Conservation (phyloP, 495 filamentous ascomycete genomes). For the Aspergillus conjunctus region DNA sequence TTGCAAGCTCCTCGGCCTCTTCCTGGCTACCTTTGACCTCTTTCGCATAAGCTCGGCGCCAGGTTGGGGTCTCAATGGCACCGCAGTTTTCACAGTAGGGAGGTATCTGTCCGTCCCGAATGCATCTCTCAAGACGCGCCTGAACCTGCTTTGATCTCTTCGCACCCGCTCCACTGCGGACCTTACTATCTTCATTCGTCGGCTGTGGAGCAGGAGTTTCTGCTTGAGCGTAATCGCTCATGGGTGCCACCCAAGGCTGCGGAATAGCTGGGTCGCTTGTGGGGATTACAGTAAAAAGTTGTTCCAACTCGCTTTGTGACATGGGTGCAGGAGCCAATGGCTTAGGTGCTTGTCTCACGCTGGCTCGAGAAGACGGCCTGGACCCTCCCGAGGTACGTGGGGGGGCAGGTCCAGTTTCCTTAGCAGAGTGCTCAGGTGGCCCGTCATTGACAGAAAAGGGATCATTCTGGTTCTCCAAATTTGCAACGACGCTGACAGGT, state of each 20-base stretch:
- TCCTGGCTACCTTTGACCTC: conserved; percentile 61
- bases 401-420: conserved; percentile 23
- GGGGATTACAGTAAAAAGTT: conserved; percentile 46
- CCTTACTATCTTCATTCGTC: conserved; percentile 30
- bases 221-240: conserved; percentile 42
- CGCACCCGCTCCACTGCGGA: conserved; percentile 42
- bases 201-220: conserved; percentile 37
- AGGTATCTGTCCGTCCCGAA: conserved; percentile 73
- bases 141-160: conserved; percentile 44
- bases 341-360: conserved; percentile 42
- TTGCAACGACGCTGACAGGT: conserved; percentile 28
- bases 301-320: conserved; percentile 39
- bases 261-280: conserved; percentile 60
- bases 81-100: conserved; percentile 91
- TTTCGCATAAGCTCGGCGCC: conserved; percentile 85
- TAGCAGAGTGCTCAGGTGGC: conserved; percentile 20
- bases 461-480: conserved; percentile 29
- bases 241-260: conserved; percentile 49
- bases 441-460: conserved; percentile 25
- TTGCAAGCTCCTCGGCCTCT: conserved; percentile 65
- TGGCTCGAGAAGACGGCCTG: conserved; percentile 42
- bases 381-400: conserved; percentile 35
- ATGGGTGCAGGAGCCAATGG: conserved; percentile 44
- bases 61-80: conserved; percentile 90
- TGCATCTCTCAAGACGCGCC: conserved; percentile 60